Evolutionary conservation across 2,329 filamentous ascomycete genomes (phyloP).

Genomic region (Coniochaeta sp.): DNA sequence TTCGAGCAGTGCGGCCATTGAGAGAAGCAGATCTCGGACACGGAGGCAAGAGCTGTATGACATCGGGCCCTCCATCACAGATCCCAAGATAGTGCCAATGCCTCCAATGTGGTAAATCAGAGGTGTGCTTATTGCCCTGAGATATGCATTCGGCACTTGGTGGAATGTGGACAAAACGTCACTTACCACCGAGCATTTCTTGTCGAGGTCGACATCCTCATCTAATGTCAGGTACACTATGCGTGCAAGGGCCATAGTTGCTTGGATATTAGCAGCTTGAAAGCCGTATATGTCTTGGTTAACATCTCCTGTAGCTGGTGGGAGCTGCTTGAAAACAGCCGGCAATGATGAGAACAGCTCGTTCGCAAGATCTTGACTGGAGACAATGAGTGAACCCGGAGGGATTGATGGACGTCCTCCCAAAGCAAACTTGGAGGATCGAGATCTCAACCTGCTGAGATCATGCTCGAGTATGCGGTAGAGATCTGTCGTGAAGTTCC

Average conservation of each 20-base stretch:
- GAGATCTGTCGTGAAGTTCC: slow-evolving; percentile 26
- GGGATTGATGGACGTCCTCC: neutral
- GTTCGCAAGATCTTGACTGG: slow-evolving; percentile 8
- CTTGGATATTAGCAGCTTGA: slow-evolving; percentile 28
- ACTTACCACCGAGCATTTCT: slow-evolving; percentile 21
- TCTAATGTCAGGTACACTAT: slow-evolving; percentile 22
- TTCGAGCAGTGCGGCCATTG: slow-evolving; percentile 23
- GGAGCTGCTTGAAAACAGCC: slow-evolving; percentile 19
- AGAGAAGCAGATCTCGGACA: slow-evolving; percentile 21
- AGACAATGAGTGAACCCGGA: neutral
- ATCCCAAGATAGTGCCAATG: slow-evolving; percentile 26
- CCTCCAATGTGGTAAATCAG: slow-evolving; percentile 25
- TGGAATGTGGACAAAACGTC: slow-evolving; percentile 21
- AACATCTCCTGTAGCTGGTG: slow-evolving; percentile 16
- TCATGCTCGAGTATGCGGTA: slow-evolving; percentile 50
- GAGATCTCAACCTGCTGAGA: slow-evolving; percentile 16
- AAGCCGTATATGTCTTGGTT: slow-evolving; percentile 24
- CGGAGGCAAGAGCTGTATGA: slow-evolving; percentile 19
- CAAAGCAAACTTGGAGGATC: slow-evolving; percentile 1
- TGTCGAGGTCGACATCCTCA: slow-evolving; percentile 18
- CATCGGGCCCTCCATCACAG: slow-evolving; percentile 23
- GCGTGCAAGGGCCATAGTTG: slow-evolving; percentile 24
- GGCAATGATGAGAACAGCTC: slow-evolving; percentile 14
- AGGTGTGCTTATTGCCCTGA: slow-evolving; percentile 23
- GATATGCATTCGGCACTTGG: slow-evolving; percentile 18